Conservation (phyloP, 805 yeast genomes). For the Saccharomycopsis sp. region DNA sequence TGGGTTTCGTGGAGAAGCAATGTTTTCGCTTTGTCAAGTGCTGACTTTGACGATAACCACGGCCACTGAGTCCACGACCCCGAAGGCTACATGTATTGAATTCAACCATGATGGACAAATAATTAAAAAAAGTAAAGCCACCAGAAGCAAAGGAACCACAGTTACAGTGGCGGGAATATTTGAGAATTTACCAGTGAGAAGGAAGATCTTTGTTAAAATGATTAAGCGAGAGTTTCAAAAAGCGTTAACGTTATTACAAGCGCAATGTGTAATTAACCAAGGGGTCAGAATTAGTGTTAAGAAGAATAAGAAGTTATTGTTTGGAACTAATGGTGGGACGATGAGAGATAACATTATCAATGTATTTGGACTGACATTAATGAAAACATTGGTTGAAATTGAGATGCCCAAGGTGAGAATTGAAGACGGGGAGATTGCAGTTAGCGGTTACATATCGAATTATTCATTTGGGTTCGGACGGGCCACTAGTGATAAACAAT, state of each 20-base stretch:
- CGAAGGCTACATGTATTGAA: constrained; percentile 49
- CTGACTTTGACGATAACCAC: constrained; percentile 43
- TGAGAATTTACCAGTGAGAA: constrained; percentile 70
- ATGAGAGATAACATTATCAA: constrained; percentile 54
- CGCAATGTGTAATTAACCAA: constrained; percentile 56
- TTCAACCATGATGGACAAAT: constrained; percentile 54
- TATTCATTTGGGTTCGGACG: constrained; percentile 77
- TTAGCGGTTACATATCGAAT: constrained; percentile 63
- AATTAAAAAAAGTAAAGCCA: constrained; percentile 28
- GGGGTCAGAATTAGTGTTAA: constrained; percentile 53
- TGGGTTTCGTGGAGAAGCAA: constrained; percentile 80
- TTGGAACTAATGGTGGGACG: constrained; percentile 40
- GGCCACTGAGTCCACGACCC: constrained; percentile 39
- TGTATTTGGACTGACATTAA: constrained; percentile 64
- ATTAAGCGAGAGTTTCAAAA: constrained; percentile 65
- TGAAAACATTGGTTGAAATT: constrained; percentile 49
- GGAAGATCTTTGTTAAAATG: constrained; percentile 63
- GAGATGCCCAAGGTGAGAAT: too few relatives aligned
- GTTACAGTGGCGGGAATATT: constrained; percentile 56
- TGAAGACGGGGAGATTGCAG: constrained; percentile 34
- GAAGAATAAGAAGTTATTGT: constrained; percentile 39
- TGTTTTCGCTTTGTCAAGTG: constrained; percentile 61
- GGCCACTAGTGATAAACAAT: constrained; percentile 66
- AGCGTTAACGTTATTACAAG: constrained; percentile 55
- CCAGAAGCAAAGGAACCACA: constrained; percentile 66